A percentile compares a stretch with the other conserved stretches of the same genome.
Evolutionary conservation across 1,139 yeast species (phyloP).

Genomic region (Suhomyces bolitotheri): DNA sequence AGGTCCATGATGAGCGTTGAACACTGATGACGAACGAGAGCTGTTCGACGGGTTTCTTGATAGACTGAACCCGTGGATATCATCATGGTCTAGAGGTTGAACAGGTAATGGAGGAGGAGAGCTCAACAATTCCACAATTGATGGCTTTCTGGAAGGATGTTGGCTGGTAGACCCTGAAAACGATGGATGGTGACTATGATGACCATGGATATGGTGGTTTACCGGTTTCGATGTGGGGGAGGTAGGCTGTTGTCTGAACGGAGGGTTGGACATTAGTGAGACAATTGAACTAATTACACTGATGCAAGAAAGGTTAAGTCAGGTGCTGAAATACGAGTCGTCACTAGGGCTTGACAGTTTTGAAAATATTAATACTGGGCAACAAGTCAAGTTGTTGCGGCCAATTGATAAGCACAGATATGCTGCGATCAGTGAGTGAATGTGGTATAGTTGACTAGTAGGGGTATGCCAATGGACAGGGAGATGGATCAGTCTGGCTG

Average conservation of each 20-base stretch:
- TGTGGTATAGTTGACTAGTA: no score
- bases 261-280: constrained; percentile 18
- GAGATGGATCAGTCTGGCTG: no score
- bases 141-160: constrained; percentile 54
- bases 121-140: constrained; percentile 81
- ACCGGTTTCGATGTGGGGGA: constrained; percentile 16
- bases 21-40: constrained; percentile 29
- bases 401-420: no score
- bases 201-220: constrained; percentile 8
- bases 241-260: constrained; percentile 18
- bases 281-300: no score
- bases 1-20: constrained; percentile 13
- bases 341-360: no score
- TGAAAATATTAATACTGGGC: no score
- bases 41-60: constrained; percentile 47
- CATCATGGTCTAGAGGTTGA: constrained; percentile 28
- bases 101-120: constrained; percentile 72
- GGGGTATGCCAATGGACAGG: no score
- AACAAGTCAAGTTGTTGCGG: no score
- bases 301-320: no score
- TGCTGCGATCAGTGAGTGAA: no score
- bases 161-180: constrained; percentile 12
- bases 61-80: constrained; percentile 40
- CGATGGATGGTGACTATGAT: constrained; percentile 9
- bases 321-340: no score